phyloP scores from a whole-genome alignment of 176 grass and related monocot genomes.

The Cocos nucifera region DNA sequence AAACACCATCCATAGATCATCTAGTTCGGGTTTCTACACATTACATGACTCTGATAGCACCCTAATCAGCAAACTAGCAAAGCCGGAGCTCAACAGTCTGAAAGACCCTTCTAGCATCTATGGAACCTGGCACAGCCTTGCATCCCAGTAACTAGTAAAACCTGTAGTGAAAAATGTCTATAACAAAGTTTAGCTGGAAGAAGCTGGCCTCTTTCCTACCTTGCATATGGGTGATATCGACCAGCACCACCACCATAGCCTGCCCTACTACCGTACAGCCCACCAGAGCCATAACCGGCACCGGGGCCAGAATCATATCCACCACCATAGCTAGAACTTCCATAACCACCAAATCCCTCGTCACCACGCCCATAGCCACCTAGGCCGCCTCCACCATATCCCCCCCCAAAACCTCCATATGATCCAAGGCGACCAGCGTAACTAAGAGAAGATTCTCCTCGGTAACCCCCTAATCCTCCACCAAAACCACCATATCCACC shows the following conservation, averaged over 20 bases:
- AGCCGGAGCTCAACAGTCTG: not conserved
- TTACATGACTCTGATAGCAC: no score
- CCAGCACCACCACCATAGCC: slow-evolving; percentile 46
- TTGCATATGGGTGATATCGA: slow-evolving; percentile 76
- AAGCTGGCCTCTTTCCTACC: slow-evolving; percentile 16
- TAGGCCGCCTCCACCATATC: slow-evolving; percentile 41
- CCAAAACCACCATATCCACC: slow-evolving; percentile 51
- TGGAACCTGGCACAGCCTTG: slow-evolving; percentile 3
- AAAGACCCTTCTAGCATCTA: slow-evolving; percentile 2
- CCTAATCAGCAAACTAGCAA: slow-evolving; percentile 19
- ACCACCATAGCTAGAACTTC: slow-evolving; percentile 34
- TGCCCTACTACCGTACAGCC: slow-evolving; percentile 27
- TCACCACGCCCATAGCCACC: slow-evolving; percentile 37
- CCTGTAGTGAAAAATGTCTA: not conserved
- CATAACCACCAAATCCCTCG: slow-evolving; percentile 35
- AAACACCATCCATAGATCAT: no score
- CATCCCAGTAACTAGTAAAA: slow-evolving; percentile 8
- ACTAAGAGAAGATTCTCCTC: slow-evolving; percentile 30
- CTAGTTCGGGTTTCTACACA: no score
- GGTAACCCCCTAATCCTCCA: slow-evolving; percentile 51
- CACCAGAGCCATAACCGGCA: slow-evolving; percentile 47
- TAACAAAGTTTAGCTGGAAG: slow-evolving; percentile 7
- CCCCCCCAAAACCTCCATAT: slow-evolving; percentile 50
- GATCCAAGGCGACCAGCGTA: slow-evolving; percentile 49
- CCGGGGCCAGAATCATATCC: slow-evolving; percentile 22